Base-by-base conservation (phyloP, 2,329 filamentous ascomycete species). In the Stagonosporopsis cucurbitacearum region DNA sequence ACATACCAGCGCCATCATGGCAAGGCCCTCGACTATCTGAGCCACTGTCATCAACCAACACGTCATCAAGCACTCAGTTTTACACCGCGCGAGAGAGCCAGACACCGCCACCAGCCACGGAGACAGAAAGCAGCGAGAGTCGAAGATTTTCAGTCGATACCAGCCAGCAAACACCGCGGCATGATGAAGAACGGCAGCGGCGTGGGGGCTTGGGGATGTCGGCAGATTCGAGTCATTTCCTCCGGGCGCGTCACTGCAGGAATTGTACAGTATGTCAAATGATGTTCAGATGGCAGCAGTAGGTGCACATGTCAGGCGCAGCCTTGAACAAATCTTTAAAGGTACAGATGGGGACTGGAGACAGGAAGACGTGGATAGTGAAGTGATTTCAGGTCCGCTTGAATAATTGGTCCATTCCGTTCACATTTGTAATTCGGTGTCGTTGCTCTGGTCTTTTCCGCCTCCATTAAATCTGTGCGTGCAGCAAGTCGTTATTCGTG, bases 191-290 rank as follows among this genome's bases (percentile, higher is more conserved):
- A 2, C 35, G 12, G 2, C 35, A 35, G 11, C 33, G 44, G 30
- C 30, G 9, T 2, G 20, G 15, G 19, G 25, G 2, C 6, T 15
- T 26, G 17, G 7, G 6, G 12, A 32, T 19, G 45, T 44, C 53
- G 4, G 13, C 54, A 9, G 49, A 58, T 20, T 59, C 58, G 1
- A 50, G 54, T 1, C 17, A 36, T 23, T 48, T 48, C 2, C 55
- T 66, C 6, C 54, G 28, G n/a, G 36, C 26, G 19, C 33, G 25
- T 17, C 64, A 66, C 17, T 48, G 50, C 42, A 33, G 26, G 13
- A 25, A 44, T 5, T 66, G 62, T 13, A 30, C 40, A 17, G 61
- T 66, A 44, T 66, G 64, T 35, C 39, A 50, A 26, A 46, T 25
- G 48, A 42, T 50, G 2, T 19, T 35, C 4, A 20, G 12, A 11